Evolutionary conservation across 495 filamentous ascomycete species (phyloP), one percentile per base, ranked within the genome.

Genomic region (Zalerion maritima): DNA sequence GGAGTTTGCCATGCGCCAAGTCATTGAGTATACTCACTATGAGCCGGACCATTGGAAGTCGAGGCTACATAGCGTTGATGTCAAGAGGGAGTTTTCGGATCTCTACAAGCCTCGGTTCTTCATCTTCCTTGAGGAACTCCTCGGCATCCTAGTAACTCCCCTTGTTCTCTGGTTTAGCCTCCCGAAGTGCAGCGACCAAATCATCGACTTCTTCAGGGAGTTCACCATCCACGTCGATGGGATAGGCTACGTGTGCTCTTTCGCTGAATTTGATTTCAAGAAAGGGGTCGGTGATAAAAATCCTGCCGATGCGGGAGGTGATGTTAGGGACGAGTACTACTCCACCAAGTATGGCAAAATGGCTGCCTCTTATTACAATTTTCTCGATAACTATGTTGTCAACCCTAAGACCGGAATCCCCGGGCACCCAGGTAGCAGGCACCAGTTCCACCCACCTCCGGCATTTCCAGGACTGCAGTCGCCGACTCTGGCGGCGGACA

Each of bases 211-310:
- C 55, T 94, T 97, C 57, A 71, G 89, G 10, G 89, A 97, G 47
- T 94, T 94, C 44, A 94, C 89, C 1, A 73, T 97, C 12, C 87
- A 96, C 42, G 84, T 97, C 7, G 91, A 97, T 55, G 89, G 89
- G 0, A 66, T 97, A 33, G 89, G 89, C 20, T 83, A 92, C 45
- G 81, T 96, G 12, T 97, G 89, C 50, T 91, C 82, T 9, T 94
- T 93, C 55, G 89, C 86, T 12, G 82, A 93, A n/a, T 97, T 97
- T 40, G 81, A 94, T 39, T 97, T 96, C 61, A 81, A 93, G 50
- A 86, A 79, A 43, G 80, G 75, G 15, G 58, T 67, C 11, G 75
- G 75, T 33, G 72, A 62, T 29, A 38, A 45, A 24, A 29, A 43
- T 17, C 57, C 54, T 31, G 25, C 6, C 11, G 37, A 28, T 29